phyloP scores from a whole-genome alignment of 371 early-diverging fungal genomes.

The Encephalitozoon hellem region DNA sequence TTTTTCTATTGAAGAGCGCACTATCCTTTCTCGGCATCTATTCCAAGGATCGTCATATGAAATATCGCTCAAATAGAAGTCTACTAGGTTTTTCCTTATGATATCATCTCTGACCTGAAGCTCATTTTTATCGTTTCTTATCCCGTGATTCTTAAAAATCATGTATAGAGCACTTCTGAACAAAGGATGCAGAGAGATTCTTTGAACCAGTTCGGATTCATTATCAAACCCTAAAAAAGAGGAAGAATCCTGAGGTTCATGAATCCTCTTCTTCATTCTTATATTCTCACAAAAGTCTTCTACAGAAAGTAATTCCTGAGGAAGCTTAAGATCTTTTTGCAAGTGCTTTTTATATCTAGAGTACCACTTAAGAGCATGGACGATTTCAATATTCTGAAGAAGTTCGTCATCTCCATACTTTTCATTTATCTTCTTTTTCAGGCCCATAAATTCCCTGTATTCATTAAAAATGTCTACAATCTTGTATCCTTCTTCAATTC shows the following conservation, averaged over 20 bases:
- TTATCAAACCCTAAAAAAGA: not conserved
- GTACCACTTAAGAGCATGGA: not conserved
- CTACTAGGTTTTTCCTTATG: not conserved
- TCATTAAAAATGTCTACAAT: slow-evolving; percentile 27
- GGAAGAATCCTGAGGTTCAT: not conserved
- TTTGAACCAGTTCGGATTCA: not conserved
- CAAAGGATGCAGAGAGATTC: not conserved
- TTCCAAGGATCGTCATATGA: slow-evolving; percentile 1
- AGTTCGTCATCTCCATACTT: not conserved
- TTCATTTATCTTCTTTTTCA: not conserved
- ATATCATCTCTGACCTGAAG: not conserved
- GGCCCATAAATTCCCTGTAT: slow-evolving; percentile 4
- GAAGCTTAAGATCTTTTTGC: not conserved
- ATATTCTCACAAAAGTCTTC: slow-evolving; percentile 7
- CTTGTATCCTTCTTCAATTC: slow-evolving; percentile 11
- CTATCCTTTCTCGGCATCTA: not conserved
- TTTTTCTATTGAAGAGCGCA: not conserved
- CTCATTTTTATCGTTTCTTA: not conserved
- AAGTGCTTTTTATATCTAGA: not conserved
- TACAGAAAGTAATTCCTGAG: not conserved
- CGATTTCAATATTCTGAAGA: not conserved
- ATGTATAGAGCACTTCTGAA: not conserved
- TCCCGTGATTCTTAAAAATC: not conserved
- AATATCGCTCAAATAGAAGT: not conserved
- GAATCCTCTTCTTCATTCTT: not conserved